A percentile compares a stretch with the other conserved stretches of the same genome.
Conservation (phyloP, 805 yeast species). For the Yamadazyma akitaensis region DNA sequence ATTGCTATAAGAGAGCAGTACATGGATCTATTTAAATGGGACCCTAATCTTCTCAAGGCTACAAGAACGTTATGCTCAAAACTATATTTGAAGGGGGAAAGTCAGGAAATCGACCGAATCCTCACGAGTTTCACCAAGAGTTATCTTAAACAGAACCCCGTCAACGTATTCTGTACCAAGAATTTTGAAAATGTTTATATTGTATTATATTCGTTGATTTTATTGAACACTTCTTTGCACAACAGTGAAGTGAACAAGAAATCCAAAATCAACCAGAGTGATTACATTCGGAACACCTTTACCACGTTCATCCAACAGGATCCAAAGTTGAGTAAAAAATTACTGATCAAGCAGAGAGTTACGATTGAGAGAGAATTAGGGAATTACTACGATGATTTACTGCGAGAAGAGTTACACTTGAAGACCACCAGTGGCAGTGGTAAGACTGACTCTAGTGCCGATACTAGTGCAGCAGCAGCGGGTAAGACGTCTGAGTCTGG, state of each 20-base stretch:
- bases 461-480: not conserved
- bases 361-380: slow-evolving; percentile 46
- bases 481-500: not conserved
- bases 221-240: slow-evolving; percentile 76
- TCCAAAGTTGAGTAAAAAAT: slow-evolving; percentile 19
- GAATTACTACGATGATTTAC: slow-evolving; percentile 42
- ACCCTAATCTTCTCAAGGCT: slow-evolving; percentile 51
- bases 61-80: slow-evolving; percentile 60
- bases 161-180: slow-evolving; percentile 46
- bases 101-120: slow-evolving; percentile 75
- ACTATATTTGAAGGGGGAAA: slow-evolving; percentile 76
- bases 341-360: slow-evolving; percentile 37
- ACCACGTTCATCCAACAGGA: slow-evolving; percentile 39
- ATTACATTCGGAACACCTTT: slow-evolving; percentile 41
- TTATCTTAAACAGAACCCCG: slow-evolving; percentile 53
- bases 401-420: slow-evolving; percentile 37
- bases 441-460: not conserved
- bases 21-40: slow-evolving; percentile 47
- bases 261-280: slow-evolving; percentile 38
- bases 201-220: slow-evolving; percentile 64
- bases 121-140: slow-evolving; percentile 64
- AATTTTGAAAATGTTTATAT: slow-evolving; percentile 61
- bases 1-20: slow-evolving; percentile 39
- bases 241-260: slow-evolving; percentile 42
- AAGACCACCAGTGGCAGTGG: slow-evolving; percentile 16